These are phyloP conservation scores for Alternaria arbusti DNA, from an alignment of 2,329 filamentous ascomycete species.

Conservation along the genomic window DNA sequence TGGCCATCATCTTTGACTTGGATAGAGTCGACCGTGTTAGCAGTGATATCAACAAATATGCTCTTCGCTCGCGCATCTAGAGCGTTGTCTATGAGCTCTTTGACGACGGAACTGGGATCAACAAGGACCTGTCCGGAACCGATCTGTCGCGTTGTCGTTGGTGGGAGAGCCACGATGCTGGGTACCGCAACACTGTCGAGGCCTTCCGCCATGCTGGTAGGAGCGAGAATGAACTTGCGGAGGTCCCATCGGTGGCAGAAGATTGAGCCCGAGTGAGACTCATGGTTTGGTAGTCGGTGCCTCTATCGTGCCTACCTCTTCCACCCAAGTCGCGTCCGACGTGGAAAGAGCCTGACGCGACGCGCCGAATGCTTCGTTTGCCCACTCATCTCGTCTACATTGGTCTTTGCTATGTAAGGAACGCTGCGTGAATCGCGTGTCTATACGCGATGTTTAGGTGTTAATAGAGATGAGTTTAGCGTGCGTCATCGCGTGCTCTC, in stretches of 20 bases:
- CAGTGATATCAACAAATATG: slow-evolving; percentile 68
- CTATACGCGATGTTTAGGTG: neutral
- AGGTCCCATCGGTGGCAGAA: neutral
- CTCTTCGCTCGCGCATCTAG: slow-evolving; percentile 73
- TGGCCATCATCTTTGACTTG: slow-evolving; percentile 71
- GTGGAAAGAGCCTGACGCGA: slow-evolving; percentile 21
- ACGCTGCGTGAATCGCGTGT: neutral
- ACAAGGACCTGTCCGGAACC: slow-evolving; percentile 67
- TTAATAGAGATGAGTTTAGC: neutral
- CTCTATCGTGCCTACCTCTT: slow-evolving; percentile 29
- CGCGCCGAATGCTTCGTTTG: neutral
- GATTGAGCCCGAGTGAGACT: neutral
- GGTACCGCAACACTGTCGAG: slow-evolving; percentile 7
- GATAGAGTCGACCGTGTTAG: slow-evolving; percentile 72
- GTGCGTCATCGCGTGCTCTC: slow-evolving; percentile 18
- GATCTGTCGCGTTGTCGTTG: slow-evolving; percentile 59
- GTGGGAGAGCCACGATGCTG: slow-evolving; percentile 51
- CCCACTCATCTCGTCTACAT: neutral
- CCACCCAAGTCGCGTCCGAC: neutral
- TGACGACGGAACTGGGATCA: slow-evolving; percentile 68
- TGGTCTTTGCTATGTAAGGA: neutral
- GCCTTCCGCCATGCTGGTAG: slow-evolving; percentile 18
- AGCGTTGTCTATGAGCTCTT: slow-evolving; percentile 80
- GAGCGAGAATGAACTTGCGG: neutral
- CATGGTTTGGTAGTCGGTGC: slow-evolving; percentile 5